phyloP scores from a whole-genome alignment of 2,329 filamentous ascomycete species.

The Trichoderma simmonsii region DNA sequence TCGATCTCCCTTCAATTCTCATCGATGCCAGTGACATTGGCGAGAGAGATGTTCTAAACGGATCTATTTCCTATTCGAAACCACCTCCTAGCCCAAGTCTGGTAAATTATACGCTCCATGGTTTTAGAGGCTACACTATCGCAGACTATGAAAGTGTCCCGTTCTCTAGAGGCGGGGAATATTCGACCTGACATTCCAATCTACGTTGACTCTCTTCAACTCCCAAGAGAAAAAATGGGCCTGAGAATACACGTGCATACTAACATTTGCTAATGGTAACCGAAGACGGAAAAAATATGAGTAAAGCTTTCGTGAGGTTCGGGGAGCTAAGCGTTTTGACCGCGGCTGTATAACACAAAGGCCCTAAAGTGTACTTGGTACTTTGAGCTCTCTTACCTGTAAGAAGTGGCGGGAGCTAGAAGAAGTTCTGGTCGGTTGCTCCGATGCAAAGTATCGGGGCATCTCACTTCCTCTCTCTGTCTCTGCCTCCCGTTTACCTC shows the following conservation, averaged over 20 bases:
- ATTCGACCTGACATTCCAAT: not conserved
- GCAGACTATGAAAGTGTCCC: not conserved
- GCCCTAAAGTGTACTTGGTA: no score
- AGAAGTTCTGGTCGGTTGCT: not conserved
- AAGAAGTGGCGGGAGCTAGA: not conserved
- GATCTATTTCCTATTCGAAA: not conserved
- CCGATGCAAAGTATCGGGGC: not conserved
- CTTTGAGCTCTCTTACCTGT: not conserved
- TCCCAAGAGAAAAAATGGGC: not conserved
- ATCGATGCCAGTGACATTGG: not conserved
- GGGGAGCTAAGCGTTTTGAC: not conserved
- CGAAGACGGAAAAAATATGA: not conserved
- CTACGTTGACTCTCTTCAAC: not conserved
- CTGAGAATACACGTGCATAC: not conserved
- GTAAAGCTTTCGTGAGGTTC: not conserved
- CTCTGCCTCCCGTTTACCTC: not conserved
- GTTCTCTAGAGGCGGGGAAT: not conserved
- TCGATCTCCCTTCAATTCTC: not conserved
- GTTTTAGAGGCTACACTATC: not conserved
- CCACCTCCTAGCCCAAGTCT: not conserved
- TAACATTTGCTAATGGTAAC: not conserved
- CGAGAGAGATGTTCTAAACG: not conserved
- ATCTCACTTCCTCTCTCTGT: not conserved
- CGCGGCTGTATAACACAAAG: not conserved
- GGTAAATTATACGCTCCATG: not conserved